Evolutionary conservation across 2,329 filamentous ascomycete species (phyloP), one percentile per base, ranked within the genome.

Genomic region (Talaromyces amestolkiae): DNA sequence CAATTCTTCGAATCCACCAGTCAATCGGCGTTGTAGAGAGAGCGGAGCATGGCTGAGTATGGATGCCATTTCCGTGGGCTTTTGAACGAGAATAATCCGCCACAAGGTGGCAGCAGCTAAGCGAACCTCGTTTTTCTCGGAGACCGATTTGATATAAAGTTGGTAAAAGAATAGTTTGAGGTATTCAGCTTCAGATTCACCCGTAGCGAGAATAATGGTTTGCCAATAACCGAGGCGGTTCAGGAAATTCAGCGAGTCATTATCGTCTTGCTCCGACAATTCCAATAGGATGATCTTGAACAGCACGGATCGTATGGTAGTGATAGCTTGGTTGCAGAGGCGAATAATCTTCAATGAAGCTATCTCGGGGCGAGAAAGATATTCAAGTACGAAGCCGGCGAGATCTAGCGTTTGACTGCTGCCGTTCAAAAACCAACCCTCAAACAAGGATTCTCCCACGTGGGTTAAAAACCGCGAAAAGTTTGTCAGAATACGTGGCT

Each of bases 201-300:
- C 87, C 3, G 89, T 87, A 2, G 89, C 89, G 17, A 99, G 82
- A 17, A 99, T 87, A 19, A 97, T 91, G 22, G 92, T 93, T 75
- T 98, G 95, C 95, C 95, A 99, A 76, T 97, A 98, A 0, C 92
- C 87, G 71, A 99, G 87, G 74, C 93, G 94, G 66, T 91, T 86
- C 77, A 99, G 86, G 65, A 96, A 92, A 0, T 85, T 81, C 31
- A 90, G 84, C 0, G 88, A 87, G 58, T 92, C 88, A 7, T 79
- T 78, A 39, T 90, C 89, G 59, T 96, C 91, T 61, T 93, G 84
- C 70, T 97, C 92, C 0, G 93, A 96, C 4, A 99, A 83, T 67
- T 89, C 87, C 37, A 97, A 84, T 19, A 98, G 82, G 5, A 93
- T 87, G 5, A 96, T 86, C 67, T 90, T 88, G 24, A 97, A 84